Evolutionary conservation across 768 basidiomycete species (phyloP).

Genomic region (Boletus sp.): DNA sequence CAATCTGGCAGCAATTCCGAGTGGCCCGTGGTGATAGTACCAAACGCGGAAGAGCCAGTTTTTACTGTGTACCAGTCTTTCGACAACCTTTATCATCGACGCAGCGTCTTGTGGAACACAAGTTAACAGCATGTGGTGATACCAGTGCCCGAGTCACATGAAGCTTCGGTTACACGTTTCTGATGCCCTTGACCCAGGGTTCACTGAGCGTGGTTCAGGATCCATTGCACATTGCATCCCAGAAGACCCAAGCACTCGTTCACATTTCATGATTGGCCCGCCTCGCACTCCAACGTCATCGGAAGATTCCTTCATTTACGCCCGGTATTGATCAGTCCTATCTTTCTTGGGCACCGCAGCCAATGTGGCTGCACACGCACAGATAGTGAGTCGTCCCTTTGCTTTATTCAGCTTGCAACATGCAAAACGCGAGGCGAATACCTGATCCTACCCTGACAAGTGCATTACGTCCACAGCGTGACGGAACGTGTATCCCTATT

Average conservation of each 20-base stretch:
- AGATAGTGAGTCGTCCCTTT: not conserved
- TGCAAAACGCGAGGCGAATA: slow-evolving; percentile 13
- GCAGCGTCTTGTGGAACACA: too few species aligned
- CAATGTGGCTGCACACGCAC: too few species aligned
- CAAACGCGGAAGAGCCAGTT: too few species aligned
- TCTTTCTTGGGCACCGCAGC: not conserved
- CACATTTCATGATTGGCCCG: not conserved
- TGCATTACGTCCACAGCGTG: not conserved
- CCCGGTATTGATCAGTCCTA: not conserved
- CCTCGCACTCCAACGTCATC: not conserved
- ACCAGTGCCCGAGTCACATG: not conserved
- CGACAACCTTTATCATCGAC: too few species aligned
- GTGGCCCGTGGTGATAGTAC: too few species aligned
- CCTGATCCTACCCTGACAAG: not conserved
- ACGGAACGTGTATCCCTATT: slow-evolving; percentile 1
- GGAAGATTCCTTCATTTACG: too few species aligned
- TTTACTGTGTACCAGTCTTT: too few species aligned
- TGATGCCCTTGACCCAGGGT: slow-evolving; percentile 11
- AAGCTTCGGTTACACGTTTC: not conserved
- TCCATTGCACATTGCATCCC: not conserved
- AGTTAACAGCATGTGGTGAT: too few species aligned
- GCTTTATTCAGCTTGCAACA: slow-evolving; percentile 6
- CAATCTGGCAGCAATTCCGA: too few species aligned
- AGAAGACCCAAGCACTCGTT: not conserved
- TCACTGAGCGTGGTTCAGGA: not conserved